Evolutionary conservation across 257 asterid species (phyloP), one percentile per base, ranked within the genome.

Genomic region (Scutellaria galericulata): DNA sequence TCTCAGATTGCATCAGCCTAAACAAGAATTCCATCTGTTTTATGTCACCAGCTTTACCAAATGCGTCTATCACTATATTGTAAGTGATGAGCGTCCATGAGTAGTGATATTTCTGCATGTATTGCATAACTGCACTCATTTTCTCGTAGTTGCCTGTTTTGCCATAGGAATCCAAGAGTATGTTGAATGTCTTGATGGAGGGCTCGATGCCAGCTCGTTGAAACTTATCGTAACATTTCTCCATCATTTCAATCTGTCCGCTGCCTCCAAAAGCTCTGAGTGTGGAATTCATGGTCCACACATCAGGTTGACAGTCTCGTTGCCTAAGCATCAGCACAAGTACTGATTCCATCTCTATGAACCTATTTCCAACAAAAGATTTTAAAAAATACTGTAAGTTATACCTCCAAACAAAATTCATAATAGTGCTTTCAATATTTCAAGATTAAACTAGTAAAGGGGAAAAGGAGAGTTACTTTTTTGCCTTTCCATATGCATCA

Each of bases 281-380:
- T 2, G 99, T 83, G 53, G 99, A 89, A 86, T 91, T 91, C 97
- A 94, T 85, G 74, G 99, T 94, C 99, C 99, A 94, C 22, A 75
- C 90, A 35, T 94, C 97, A 0, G 99, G 99, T 77, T 81, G 81
- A 71, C 95, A 87, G 13, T 86, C 83, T 13, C 63, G 79, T 73
- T 82, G 91, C 78, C 90, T 77, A 27, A 94, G 96, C 97, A 94
- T 91, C 62, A 81, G 86, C 9, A 87, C 86, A 8, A 91, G 90
- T 11, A 84, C 48, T 0, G 95, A 83, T 72, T 94, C 97, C 99
- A 94, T 89, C 83, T 94, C 99, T 1, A 66, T 46, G 74, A 89
- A 94, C 89, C 98, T 94, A 64, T 59, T 40, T 64, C 70, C 39
- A 78, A 66, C 53, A 47, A 75, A 72, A 64, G 62, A 66, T 24